These are phyloP conservation scores for Lavandula angustifolia DNA, from an alignment of 257 asterid genomes.

Conservation along the genomic window DNA sequence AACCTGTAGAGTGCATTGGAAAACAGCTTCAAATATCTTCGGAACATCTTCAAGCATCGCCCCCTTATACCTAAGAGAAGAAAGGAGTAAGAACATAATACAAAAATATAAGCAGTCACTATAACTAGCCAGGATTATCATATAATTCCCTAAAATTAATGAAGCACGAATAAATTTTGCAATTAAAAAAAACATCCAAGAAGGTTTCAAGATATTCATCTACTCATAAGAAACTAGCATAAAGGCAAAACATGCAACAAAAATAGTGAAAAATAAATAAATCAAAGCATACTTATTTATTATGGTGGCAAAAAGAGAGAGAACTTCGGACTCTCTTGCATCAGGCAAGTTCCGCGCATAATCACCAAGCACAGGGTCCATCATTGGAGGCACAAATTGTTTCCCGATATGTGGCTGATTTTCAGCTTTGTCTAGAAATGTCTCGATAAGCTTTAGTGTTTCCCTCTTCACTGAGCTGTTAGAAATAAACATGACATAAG, in stretches of 20 bases:
- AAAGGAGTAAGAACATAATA: conserved; percentile 15
- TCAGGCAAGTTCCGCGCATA: conserved; percentile 95
- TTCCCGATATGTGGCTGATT: conserved; percentile 86
- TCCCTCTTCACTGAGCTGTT: conserved; percentile 98
- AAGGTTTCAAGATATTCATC: conserved; percentile 6
- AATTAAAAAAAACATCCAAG: not conserved
- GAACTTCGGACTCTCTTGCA: conserved; percentile 99
- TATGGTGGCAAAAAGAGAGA: conserved; percentile 94
- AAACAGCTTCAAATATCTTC: conserved; percentile 94
- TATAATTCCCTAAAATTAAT: not conserved
- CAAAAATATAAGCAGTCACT: not conserved
- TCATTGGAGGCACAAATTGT: conserved; percentile 97
- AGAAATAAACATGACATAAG: conserved; percentile 15
- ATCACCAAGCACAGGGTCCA: conserved; percentile 97
- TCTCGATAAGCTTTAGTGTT: conserved; percentile 89
- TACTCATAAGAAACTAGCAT: not conserved
- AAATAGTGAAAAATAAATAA: not conserved
- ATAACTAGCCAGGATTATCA: too few species aligned
- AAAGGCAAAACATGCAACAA: conserved; percentile 8
- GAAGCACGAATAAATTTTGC: not conserved
- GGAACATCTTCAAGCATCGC: conserved; percentile 96
- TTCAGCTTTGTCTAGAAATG: conserved; percentile 95
- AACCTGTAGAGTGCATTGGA: conserved; percentile 97
- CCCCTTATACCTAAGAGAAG: conserved; percentile 66
- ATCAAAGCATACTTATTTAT: conserved; percentile 74